A percentile compares a stretch with the other conserved stretches of the same genome.
These are phyloP conservation scores for Trametes villosa DNA, from an alignment of 768 basidiomycete genomes.

Conservation along the genomic window DNA sequence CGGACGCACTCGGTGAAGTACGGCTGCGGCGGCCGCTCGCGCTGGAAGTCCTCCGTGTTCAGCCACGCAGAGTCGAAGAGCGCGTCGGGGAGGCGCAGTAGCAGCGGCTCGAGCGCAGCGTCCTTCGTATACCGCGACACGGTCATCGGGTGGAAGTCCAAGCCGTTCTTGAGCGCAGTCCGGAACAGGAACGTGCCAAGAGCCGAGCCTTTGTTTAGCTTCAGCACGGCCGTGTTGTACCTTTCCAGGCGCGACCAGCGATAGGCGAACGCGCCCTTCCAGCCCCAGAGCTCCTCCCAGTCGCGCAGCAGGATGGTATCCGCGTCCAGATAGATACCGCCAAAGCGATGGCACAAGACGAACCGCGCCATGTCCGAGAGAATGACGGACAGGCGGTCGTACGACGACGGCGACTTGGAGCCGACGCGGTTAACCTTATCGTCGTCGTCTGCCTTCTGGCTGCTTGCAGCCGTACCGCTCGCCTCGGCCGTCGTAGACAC, in stretches of 20 bases:
- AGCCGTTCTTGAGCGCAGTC: slow-evolving; percentile 88
- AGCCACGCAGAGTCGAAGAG: slow-evolving; percentile 97
- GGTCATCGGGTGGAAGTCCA: slow-evolving; percentile 98
- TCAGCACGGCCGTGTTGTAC: slow-evolving; percentile 96
- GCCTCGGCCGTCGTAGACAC: slow-evolving; percentile 21
- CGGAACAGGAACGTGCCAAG: slow-evolving; percentile 93
- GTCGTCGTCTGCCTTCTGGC: slow-evolving; percentile 38
- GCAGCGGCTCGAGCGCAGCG: slow-evolving; percentile 78
- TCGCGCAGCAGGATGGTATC: slow-evolving; percentile 95
- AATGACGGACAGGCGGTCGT: slow-evolving; percentile 91
- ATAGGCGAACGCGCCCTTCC: slow-evolving; percentile 96
- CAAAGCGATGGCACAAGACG: slow-evolving; percentile 94
- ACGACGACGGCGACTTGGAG: slow-evolving; percentile 84
- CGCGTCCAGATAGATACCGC: slow-evolving; percentile 96
- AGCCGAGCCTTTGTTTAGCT: slow-evolving; percentile 90
- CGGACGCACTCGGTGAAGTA: slow-evolving; percentile 79
- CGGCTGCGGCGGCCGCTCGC: slow-evolving; percentile 92
- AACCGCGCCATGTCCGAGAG: slow-evolving; percentile 97
- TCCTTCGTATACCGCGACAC: slow-evolving; percentile 91
- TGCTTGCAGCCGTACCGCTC: background rate
- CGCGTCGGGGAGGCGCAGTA: slow-evolving; percentile 91
- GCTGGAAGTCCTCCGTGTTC: slow-evolving; percentile 89
- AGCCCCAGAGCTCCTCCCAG: slow-evolving; percentile 99
- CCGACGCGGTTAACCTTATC: slow-evolving; percentile 82
- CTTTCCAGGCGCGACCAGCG: slow-evolving; percentile 91